A percentile compares a stretch with the other conserved stretches of the same genome.
Evolutionary conservation across 345 rosid species (phyloP).

Genomic region (Pugionium dolabratum): DNA sequence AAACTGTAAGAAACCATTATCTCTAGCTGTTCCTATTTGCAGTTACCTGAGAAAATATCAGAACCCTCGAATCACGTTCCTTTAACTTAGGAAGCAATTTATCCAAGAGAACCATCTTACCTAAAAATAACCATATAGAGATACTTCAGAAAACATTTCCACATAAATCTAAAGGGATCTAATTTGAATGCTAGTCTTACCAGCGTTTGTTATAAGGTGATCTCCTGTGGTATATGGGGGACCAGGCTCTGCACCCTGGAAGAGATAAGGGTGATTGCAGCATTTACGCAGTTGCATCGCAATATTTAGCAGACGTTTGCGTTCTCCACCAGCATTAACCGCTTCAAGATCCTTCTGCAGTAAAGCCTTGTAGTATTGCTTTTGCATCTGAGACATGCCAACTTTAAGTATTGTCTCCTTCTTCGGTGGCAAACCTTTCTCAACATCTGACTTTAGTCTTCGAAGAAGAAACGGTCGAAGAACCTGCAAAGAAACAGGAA

Average conservation of each 20-base stretch:
- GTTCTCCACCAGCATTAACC: conserved; percentile 99
- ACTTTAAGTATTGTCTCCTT: conserved; percentile 98
- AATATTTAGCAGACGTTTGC: conserved; percentile 92
- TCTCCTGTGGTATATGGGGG: conserved; percentile 99
- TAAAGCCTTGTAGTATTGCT: conserved; percentile 84
- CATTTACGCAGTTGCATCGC: conserved; percentile 99
- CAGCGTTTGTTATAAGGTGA: conserved; percentile 89
- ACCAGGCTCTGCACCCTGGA: conserved; percentile 99
- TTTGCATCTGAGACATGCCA: conserved; percentile 99
- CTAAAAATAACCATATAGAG: conserved; percentile 45
- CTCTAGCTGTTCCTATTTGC: conserved; percentile 1
- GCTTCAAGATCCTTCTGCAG: conserved; percentile 99
- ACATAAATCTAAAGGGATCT: not conserved
- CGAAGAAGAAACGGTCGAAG: conserved; percentile 99
- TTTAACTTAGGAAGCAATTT: conserved; percentile 96
- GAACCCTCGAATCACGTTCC: conserved; percentile 99
- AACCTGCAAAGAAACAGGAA: conserved; percentile 47
- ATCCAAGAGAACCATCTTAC: conserved; percentile 98
- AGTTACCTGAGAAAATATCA: conserved; percentile 92
- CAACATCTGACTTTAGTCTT: conserved; percentile 95
- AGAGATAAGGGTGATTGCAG: conserved; percentile 99
- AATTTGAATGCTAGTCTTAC: conserved; percentile 44
- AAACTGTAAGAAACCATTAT: conserved; percentile 14
- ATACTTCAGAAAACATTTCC: conserved; percentile 17
- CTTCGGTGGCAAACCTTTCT: conserved; percentile 98